Evolutionary conservation across 2,329 filamentous ascomycete species (phyloP).

Genomic region (Cercospora zeina): DNA sequence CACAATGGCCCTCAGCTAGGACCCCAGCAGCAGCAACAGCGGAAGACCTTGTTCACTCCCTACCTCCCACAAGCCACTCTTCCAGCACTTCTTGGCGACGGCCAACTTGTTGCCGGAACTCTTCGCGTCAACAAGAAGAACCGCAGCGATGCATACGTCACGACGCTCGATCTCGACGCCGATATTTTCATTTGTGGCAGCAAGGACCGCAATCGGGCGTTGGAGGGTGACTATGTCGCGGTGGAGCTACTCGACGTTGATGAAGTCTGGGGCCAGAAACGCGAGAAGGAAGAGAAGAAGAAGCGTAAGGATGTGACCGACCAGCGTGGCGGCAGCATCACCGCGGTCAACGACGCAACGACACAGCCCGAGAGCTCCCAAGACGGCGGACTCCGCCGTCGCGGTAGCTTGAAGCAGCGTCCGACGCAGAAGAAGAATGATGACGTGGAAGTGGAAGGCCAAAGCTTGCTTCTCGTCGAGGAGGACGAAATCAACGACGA

Average conservation of each 20-base stretch:
- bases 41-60: slow-evolving; percentile 97
- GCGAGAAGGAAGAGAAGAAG: slow-evolving; percentile 99
- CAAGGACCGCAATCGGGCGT: slow-evolving; percentile 94
- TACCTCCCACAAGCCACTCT: slow-evolving; percentile 94
- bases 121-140: slow-evolving; percentile 99
- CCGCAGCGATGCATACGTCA: slow-evolving; percentile 95
- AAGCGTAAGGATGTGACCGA: slow-evolving; percentile 99
- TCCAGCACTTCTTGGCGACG: slow-evolving; percentile 84
- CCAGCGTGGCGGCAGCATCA: slow-evolving; percentile 75
- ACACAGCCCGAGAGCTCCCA: slow-evolving; percentile 59
- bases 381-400: slow-evolving; percentile 85
- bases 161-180: slow-evolving; percentile 89
- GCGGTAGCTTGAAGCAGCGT: slow-evolving; percentile 91
- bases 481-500: slow-evolving; percentile 99
- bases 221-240: slow-evolving; percentile 93
- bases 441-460: slow-evolving; percentile 96
- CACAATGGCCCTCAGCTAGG: slow-evolving; percentile 40
- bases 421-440: slow-evolving; percentile 99
- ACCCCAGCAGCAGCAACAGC: slow-evolving; percentile 80
- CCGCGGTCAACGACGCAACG: slow-evolving; percentile 61
- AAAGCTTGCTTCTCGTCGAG: slow-evolving; percentile 93
- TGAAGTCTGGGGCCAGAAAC: slow-evolving; percentile 98
- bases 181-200: slow-evolving; percentile 99
- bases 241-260: slow-evolving; percentile 96
- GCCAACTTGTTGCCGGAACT: slow-evolving; percentile 92